Evolutionary conservation across 73 alveolate genomes (phyloP).

Genomic region (Uronychia setigera): DNA sequence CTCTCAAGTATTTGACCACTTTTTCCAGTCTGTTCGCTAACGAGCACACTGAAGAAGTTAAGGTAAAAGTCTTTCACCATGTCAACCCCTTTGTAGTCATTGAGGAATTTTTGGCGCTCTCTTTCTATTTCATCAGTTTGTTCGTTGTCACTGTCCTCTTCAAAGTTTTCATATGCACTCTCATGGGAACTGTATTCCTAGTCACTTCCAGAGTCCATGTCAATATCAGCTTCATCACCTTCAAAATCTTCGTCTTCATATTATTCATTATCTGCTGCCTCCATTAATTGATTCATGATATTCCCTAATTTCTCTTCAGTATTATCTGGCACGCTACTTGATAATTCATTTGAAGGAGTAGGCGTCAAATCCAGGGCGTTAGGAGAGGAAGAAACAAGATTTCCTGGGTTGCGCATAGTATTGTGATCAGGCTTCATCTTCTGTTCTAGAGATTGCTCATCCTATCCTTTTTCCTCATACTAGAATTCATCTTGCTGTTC

Average conservation of each 20-base stretch:
- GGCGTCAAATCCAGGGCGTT: too few species aligned
- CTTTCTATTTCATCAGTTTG: neutral
- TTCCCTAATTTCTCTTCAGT: too few species aligned
- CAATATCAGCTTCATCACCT: neutral
- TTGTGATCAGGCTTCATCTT: too few species aligned
- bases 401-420: too few species aligned
- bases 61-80: neutral
- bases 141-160: neutral
- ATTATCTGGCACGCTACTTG: too few species aligned
- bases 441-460: too few species aligned
- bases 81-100: neutral
- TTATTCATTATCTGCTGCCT: too few species aligned
- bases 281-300: too few species aligned
- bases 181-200: constrained; percentile 3
- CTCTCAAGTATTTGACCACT: constrained; percentile 1
- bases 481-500: too few species aligned
- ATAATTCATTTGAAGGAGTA: too few species aligned
- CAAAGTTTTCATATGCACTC: neutral
- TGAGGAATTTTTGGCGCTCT: neutral
- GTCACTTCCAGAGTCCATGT: neutral
- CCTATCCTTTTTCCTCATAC: too few species aligned
- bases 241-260: neutral
- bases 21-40: neutral
- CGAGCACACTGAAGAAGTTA: constrained; percentile 6
- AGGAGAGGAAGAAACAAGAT: too few species aligned